Evolutionary conservation across 352 stramenopile genomes (phyloP).

Genomic region (Sclerospora graminicola): DNA sequence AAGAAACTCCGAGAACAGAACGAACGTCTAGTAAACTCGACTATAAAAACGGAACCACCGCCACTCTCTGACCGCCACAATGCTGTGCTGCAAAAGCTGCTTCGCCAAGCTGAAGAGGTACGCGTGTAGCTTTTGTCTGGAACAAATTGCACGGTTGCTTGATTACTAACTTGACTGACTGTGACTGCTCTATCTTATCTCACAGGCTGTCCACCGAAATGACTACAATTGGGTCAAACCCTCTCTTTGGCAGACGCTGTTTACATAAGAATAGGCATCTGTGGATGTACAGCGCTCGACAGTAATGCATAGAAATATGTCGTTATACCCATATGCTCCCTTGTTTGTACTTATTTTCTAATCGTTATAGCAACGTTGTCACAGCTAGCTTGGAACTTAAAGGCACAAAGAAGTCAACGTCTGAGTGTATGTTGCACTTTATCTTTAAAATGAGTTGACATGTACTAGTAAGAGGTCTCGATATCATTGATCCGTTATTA

Average conservation of each 20-base stretch:
- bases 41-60: constrained; percentile 26
- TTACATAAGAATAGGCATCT: constrained; percentile 32
- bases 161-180: constrained; percentile 1
- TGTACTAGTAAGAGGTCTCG: too few species aligned
- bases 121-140: not conserved
- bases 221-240: constrained; percentile 93
- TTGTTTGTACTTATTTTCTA: not conserved
- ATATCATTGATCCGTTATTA: too few species aligned
- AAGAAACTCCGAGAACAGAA: constrained; percentile 74
- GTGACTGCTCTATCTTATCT: not conserved
- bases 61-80: constrained; percentile 53
- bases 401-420: too few species aligned
- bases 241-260: constrained; percentile 83
- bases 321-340: not conserved
- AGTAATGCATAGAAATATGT: constrained; percentile 14
- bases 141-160: not conserved
- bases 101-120: constrained; percentile 70
- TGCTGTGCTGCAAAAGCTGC: constrained; percentile 68
- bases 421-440: too few species aligned
- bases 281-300: not conserved
- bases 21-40: constrained; percentile 16
- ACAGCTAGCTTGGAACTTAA: too few species aligned
- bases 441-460: too few species aligned
- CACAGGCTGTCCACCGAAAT: constrained; percentile 65
- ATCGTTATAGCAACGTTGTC: not conserved